phyloP scores from a whole-genome alignment of 805 yeast species.

The Yarrowia phangngaensis region DNA sequence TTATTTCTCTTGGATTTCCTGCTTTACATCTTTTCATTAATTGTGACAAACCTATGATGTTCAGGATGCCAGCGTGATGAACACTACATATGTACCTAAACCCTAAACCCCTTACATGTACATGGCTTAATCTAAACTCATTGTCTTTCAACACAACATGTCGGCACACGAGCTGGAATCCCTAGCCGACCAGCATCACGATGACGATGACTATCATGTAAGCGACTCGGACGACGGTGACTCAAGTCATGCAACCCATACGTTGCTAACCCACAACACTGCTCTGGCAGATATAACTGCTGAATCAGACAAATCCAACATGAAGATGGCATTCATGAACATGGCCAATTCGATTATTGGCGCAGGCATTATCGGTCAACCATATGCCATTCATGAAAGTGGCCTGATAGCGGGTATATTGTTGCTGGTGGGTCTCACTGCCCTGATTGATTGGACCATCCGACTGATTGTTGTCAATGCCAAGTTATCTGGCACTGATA shows the following conservation, averaged over 20 bases:
- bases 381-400: conserved; percentile 76
- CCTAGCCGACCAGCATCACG: conserved; percentile 10
- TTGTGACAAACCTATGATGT: too few species aligned
- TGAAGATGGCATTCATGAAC: conserved; percentile 91
- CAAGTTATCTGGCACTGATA: conserved; percentile 65
- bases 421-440: conserved; percentile 55
- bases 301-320: conserved; percentile 45
- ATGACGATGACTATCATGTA: conserved; percentile 14
- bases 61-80: too few species aligned
- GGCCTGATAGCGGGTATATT: conserved; percentile 74
- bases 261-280: conserved; percentile 14
- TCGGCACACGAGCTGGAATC: too few species aligned
- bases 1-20: too few species aligned
- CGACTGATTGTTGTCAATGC: conserved; percentile 74
- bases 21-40: too few species aligned
- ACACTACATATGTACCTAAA: too few species aligned
- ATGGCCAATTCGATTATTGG: conserved; percentile 95
- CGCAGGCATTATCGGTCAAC: conserved; percentile 94
- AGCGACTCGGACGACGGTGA: conserved; percentile 14
- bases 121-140: too few species aligned
- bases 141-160: too few species aligned
- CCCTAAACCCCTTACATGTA: too few species aligned
- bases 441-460: conserved; percentile 84
- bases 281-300: conserved; percentile 8
- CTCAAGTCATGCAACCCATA: conserved; percentile 7